Conservation (phyloP, 306 rosid species). For the Erythrophleum fordii region DNA sequence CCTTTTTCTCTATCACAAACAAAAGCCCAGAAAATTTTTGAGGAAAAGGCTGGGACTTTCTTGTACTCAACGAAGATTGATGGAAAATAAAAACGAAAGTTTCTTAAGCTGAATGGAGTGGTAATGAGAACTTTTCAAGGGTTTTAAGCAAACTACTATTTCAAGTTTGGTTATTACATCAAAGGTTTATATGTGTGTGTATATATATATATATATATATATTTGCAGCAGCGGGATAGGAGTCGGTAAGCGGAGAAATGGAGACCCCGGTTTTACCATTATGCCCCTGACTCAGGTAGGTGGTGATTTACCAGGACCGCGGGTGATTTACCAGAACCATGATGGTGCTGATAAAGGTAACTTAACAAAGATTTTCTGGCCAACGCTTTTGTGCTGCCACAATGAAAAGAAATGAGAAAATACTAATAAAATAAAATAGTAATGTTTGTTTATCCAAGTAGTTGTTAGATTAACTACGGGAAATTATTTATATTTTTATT, state of each 20-base stretch:
- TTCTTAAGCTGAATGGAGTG: not conserved
- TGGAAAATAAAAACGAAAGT: not conserved
- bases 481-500: not conserved
- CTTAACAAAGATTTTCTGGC: too few relatives aligned
- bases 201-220: too few relatives aligned
- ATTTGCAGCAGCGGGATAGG: not conserved
- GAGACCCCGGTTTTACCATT: slow-evolving; percentile 33
- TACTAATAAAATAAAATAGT: too few relatives aligned
- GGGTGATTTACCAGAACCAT: not conserved
- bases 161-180: too few relatives aligned
- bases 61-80: not conserved
- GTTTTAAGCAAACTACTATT: not conserved
- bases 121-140: not conserved
- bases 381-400: too few relatives aligned
- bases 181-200: too few relatives aligned
- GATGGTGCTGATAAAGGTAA: not conserved
- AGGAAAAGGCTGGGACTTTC: not conserved
- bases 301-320: not conserved
- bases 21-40: not conserved
- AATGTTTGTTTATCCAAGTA: too few relatives aligned
- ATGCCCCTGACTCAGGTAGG: slow-evolving; percentile 26
- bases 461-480: too few relatives aligned
- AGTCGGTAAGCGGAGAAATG: not conserved
- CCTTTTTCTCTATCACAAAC: not conserved
- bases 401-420: too few relatives aligned